phyloP scores from a whole-genome alignment of 1,284 basidiomycete genomes.

The Erythrobasidium hasegawianum region DNA sequence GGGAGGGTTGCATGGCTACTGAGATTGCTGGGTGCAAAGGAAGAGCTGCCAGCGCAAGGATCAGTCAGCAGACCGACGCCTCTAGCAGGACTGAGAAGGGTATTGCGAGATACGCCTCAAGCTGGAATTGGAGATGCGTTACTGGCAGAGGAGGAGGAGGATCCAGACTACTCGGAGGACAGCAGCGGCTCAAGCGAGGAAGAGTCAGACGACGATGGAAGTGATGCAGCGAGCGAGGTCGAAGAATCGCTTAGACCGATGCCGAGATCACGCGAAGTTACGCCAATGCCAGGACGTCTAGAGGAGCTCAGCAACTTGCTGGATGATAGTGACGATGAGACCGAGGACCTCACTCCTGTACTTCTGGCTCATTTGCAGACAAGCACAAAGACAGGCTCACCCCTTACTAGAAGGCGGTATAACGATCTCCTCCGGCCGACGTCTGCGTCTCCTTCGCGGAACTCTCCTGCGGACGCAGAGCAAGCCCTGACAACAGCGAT shows the following conservation, averaged over 20 bases:
- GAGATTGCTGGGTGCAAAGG: conserved; percentile 9
- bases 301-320: conserved; percentile 22
- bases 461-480: not conserved
- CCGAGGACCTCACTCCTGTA: conserved; percentile 14
- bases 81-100: not conserved
- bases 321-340: conserved; percentile 2
- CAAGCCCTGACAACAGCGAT: conserved; percentile 21
- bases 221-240: not conserved
- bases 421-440: not conserved
- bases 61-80: not conserved
- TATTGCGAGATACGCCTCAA: not conserved
- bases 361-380: conserved; percentile 28
- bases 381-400: conserved; percentile 3
- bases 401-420: conserved; percentile 14
- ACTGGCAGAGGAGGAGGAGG: conserved; percentile 5
- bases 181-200: not conserved
- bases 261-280: conserved; percentile 9
- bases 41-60: not conserved
- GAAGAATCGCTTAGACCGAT: not conserved
- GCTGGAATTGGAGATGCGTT: not conserved
- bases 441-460: not conserved
- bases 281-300: conserved; percentile 4
- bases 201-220: not conserved
- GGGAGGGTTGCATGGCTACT: conserved; percentile 5
- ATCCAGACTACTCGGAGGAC: conserved; percentile 1